These are phyloP conservation scores for Trametes punicea DNA, from an alignment of 768 basidiomycete species.

Conservation along the genomic window DNA sequence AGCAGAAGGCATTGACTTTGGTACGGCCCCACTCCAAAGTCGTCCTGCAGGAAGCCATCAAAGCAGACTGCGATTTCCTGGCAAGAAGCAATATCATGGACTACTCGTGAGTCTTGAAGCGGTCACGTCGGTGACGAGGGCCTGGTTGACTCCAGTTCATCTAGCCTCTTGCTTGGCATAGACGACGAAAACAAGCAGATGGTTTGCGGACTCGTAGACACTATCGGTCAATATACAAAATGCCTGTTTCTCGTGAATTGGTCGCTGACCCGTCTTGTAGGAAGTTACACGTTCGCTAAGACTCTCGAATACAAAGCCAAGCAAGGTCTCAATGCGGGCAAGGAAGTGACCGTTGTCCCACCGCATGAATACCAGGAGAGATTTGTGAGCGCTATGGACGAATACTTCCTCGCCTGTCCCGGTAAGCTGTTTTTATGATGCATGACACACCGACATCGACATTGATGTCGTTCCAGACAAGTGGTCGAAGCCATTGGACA, in stretches of 20 bases:
- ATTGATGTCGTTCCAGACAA: constrained; percentile 28
- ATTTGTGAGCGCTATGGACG: constrained; percentile 66
- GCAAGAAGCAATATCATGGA: constrained; percentile 81
- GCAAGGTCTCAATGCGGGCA: constrained; percentile 63
- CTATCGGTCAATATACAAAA: constrained; percentile 48
- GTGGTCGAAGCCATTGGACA: constrained; percentile 37
- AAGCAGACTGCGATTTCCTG: constrained; percentile 70
- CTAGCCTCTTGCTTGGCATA: constrained; percentile 68
- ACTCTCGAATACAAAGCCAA: constrained; percentile 86
- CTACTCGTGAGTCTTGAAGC: constrained; percentile 60
- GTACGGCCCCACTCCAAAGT: constrained; percentile 71
- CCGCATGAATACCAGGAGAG: constrained; percentile 78
- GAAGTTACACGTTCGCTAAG: constrained; percentile 83
- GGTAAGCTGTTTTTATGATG: constrained; percentile 38
- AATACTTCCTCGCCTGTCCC: constrained; percentile 76
- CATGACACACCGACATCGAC: not conserved
- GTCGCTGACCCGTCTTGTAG: constrained; percentile 23
- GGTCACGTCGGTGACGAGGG: not conserved
- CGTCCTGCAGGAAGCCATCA: constrained; percentile 67
- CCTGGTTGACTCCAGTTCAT: not conserved
- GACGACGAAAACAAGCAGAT: constrained; percentile 66
- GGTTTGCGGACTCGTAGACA: constrained; percentile 78
- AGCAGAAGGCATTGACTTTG: constrained; percentile 60
- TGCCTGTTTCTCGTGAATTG: too few species aligned
- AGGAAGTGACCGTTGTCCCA: constrained; percentile 78